A percentile compares a stretch with the other conserved stretches of the same genome.
Conservation (phyloP, 2,329 filamentous ascomycete genomes). For the Penicillium sp. region DNA sequence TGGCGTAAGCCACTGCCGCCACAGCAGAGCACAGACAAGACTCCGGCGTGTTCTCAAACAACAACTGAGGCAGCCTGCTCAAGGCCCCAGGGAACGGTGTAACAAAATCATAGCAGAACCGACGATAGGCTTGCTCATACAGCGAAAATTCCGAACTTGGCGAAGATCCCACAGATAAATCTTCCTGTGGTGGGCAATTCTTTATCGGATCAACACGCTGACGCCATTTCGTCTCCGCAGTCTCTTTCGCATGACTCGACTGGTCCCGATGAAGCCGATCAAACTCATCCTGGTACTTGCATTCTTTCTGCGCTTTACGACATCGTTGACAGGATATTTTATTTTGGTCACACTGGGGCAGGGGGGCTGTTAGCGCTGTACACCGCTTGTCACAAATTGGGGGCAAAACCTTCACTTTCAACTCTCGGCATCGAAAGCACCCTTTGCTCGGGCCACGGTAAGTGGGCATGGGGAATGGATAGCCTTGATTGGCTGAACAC, state of each 20-base stretch:
- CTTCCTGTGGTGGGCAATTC: too few relatives aligned
- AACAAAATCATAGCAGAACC: slow-evolving; percentile 15
- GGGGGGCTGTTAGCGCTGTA: not conserved
- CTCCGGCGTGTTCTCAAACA: not conserved
- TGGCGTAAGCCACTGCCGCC: slow-evolving; percentile 12
- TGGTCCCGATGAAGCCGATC: slow-evolving; percentile 13
- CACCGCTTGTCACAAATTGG: not conserved
- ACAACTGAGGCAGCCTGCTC: slow-evolving; percentile 1
- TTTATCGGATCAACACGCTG: slow-evolving; percentile 4
- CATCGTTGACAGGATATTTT: slow-evolving; percentile 9
- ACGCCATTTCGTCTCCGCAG: slow-evolving; percentile 12
- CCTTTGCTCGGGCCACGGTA: slow-evolving; percentile 12
- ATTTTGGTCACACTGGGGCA: slow-evolving; percentile 7
- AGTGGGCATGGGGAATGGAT: not conserved
- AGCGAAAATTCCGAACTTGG: not conserved
- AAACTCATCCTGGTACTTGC: slow-evolving; percentile 8
- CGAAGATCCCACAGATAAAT: not conserved
- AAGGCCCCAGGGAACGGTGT: slow-evolving; percentile 2
- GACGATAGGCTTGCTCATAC: slow-evolving; percentile 9
- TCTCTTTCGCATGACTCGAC: slow-evolving; percentile 3
- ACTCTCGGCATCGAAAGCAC: slow-evolving; percentile 9
- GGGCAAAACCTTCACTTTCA: slow-evolving; percentile 11
- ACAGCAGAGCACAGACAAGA: slow-evolving; percentile 10
- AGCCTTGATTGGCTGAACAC: too few relatives aligned
- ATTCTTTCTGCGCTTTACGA: slow-evolving; percentile 1